phyloP scores from a whole-genome alignment of 441 rosid species.

The Pelargonium myrrhifolium region DNA sequence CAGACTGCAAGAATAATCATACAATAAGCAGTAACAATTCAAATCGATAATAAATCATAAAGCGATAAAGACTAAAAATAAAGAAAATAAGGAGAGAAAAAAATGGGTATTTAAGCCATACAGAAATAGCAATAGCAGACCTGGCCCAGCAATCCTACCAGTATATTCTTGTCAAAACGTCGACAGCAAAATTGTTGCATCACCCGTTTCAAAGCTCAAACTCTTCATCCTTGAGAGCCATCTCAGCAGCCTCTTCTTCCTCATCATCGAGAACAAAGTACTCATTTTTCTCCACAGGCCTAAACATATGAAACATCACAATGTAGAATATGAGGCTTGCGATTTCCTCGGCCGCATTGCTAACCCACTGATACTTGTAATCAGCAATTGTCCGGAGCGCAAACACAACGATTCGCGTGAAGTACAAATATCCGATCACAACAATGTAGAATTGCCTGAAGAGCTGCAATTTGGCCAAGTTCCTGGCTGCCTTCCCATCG shows the following conservation, averaged over 20 bases:
- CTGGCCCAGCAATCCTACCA: constrained; percentile 13
- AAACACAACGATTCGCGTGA: constrained; percentile 89
- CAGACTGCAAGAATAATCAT: too few relatives aligned
- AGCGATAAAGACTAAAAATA: too few relatives aligned
- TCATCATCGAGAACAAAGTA: constrained; percentile 80
- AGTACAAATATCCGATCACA: constrained; percentile 77
- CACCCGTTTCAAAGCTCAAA: constrained; percentile 63
- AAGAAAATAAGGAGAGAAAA: too few relatives aligned
- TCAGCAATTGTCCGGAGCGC: constrained; percentile 85
- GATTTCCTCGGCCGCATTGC: constrained; percentile 79
- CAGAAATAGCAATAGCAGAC: constrained; percentile 9
- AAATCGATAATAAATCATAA: too few relatives aligned
- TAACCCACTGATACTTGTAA: constrained; percentile 88
- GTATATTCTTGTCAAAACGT: constrained; percentile 10
- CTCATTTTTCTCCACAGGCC: constrained; percentile 87
- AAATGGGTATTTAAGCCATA: too few relatives aligned
- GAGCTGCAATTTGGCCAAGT: constrained; percentile 67
- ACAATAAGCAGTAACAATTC: too few relatives aligned
- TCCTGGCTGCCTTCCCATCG: constrained; percentile 81
- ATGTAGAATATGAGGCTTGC: constrained; percentile 61
- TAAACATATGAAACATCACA: constrained; percentile 85
- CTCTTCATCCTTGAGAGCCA: constrained; percentile 75
- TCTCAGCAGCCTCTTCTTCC: constrained; percentile 87
- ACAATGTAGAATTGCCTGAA: constrained; percentile 90
- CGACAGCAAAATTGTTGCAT: constrained; percentile 4